Evolutionary conservation across 768 basidiomycete genomes (phyloP).

Genomic region (Suillus sp.): DNA sequence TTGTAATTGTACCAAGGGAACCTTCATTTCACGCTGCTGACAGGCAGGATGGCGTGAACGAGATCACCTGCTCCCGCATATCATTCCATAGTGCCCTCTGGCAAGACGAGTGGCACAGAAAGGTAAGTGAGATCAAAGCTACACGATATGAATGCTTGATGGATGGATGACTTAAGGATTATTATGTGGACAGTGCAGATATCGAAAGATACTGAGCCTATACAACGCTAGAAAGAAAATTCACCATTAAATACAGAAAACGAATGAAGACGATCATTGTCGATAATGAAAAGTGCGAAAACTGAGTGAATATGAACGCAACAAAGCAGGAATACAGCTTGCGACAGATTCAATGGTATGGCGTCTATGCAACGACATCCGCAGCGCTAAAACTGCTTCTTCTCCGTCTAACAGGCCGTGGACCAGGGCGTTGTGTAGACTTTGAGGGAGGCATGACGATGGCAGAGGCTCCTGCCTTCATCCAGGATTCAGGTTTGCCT

Average conservation of each 20-base stretch:
- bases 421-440: conserved; percentile 64
- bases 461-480: conserved; percentile 66
- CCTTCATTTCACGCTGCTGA: not conserved
- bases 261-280: conserved; percentile 13
- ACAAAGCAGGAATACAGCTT: conserved; percentile 13
- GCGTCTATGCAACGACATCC: conserved; percentile 72
- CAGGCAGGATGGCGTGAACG: not conserved
- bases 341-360: conserved; percentile 7
- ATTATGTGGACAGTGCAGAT: conserved; percentile 17
- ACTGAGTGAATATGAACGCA: conserved; percentile 19
- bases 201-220: conserved; percentile 28
- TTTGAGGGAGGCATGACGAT: conserved; percentile 76
- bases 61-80: conserved; percentile 1
- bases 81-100: conserved; percentile 7
- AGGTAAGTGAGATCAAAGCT: conserved; percentile 11
- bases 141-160: conserved; percentile 7
- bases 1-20: not conserved
- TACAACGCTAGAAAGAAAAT: conserved; percentile 31
- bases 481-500: conserved; percentile 64
- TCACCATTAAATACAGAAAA: conserved; percentile 33
- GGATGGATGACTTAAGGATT: conserved; percentile 15
- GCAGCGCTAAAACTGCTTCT: conserved; percentile 88
- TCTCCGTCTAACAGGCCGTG: conserved; percentile 72
- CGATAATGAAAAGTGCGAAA: conserved; percentile 8
- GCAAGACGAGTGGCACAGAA: conserved; percentile 1